These are phyloP conservation scores for Penicillium steckii DNA, from an alignment of 495 filamentous ascomycete species.

Conservation along the genomic window DNA sequence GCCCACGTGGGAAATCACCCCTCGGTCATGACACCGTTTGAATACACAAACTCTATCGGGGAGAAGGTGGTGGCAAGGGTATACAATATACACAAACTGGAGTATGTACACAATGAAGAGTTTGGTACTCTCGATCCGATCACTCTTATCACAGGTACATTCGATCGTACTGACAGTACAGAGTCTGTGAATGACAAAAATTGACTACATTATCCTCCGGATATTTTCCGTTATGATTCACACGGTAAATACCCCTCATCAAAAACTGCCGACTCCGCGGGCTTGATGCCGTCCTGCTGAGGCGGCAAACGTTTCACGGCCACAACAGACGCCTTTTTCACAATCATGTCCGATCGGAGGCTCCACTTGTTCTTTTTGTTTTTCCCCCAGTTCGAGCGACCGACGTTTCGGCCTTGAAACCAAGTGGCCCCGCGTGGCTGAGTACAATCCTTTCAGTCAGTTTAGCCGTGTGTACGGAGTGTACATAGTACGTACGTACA, in stretches of 20 bases:
- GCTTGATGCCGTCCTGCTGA: neutral
- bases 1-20: conserved; percentile 21
- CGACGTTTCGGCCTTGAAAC: conserved; percentile 15
- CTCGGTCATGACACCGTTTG: conserved; percentile 5
- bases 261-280: neutral
- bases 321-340: neutral
- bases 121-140: neutral
- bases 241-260: neutral
- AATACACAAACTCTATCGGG: conserved; percentile 13
- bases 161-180: too few relatives aligned
- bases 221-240: conserved; percentile 1
- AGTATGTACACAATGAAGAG: too few relatives aligned
- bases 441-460: conserved; percentile 3
- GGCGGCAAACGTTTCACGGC: conserved; percentile 3
- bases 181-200: neutral
- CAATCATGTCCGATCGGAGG: neutral
- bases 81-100: neutral
- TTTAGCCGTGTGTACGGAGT: too few relatives aligned
- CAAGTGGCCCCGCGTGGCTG: conserved; percentile 11
- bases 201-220: neutral
- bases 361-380: neutral
- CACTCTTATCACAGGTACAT: too few relatives aligned
- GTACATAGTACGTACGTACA: too few relatives aligned
- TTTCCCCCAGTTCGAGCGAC: conserved; percentile 2
- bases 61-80: conserved; percentile 7